Evolutionary conservation across 164 flowering plant genomes (phyloP).

Genomic region (Chimonanthus salicifolius): DNA sequence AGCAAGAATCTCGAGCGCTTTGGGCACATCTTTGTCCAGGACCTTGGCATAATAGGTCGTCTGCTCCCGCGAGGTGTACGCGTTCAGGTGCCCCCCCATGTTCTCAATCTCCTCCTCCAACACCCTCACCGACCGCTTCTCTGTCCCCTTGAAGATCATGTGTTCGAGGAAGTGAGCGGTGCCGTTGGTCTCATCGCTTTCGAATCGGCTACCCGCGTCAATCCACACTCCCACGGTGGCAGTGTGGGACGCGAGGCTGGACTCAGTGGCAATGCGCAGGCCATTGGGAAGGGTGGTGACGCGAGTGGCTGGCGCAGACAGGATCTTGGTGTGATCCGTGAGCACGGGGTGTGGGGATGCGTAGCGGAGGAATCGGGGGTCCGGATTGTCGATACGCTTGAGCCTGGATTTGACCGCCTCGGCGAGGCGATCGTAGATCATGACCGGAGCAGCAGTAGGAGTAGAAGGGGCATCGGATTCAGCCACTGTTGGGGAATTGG

Average conservation of each 20-base stretch:
- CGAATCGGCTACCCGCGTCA: conserved; percentile 48
- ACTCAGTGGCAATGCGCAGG: conserved; percentile 49
- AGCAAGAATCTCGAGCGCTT: conserved; percentile 34
- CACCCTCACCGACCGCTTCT: conserved; percentile 29
- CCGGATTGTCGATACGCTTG: conserved; percentile 32
- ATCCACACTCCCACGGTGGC: conserved; percentile 60
- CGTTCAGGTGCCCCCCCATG: conserved; percentile 54
- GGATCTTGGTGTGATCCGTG: conserved; percentile 31
- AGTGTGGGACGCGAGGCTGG: conserved; percentile 26
- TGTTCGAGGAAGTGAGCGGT: conserved; percentile 51
- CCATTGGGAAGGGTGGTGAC: conserved; percentile 49
- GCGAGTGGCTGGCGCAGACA: conserved; percentile 37
- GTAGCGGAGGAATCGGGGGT: conserved; percentile 35
- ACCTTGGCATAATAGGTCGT: conserved; percentile 45
- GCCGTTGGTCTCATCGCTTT: conserved; percentile 48
- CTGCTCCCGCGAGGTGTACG: conserved; percentile 51
- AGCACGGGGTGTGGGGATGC: conserved; percentile 33
- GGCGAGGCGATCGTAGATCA: conserved; percentile 39
- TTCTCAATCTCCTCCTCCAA: conserved; percentile 53
- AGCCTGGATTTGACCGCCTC: conserved; percentile 31
- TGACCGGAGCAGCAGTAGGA: conserved; percentile 20
- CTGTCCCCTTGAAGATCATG: conserved; percentile 53
- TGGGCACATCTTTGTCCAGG: conserved; percentile 26
- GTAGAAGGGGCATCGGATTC: conserved; percentile 6
- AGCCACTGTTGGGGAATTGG: conserved; percentile 3